Evolutionary conservation across 768 basidiomycete genomes (phyloP), one percentile per base, ranked within the genome.

Genomic region (Crassisporium funariophilum): DNA sequence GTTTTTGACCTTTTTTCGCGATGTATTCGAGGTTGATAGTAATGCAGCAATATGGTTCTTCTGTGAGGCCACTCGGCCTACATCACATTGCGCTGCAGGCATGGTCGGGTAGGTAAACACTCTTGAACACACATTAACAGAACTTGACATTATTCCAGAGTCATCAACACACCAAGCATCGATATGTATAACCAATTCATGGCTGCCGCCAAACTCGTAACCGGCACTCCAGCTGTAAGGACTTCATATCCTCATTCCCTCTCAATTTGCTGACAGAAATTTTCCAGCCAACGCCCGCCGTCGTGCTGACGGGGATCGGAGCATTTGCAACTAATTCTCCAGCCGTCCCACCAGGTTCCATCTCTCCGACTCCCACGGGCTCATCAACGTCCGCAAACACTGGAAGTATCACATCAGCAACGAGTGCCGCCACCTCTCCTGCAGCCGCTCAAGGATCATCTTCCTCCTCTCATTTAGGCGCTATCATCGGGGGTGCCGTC

Each of bases 91-190:
- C 56, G 52, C 54, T 15, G 52, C 66, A 4, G 69, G 69, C 19
- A 73, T 70, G 69, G 73, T 72, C 25, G 72, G 70, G 71, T 71
- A 47, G 51, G 67, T 59, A 6, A 5, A 16, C 13, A 21, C 10
- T 19, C 23, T 24, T 40, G 27, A 25, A 8, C 10, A 35, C 20
- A 6, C 12, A 39, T 34, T 5, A 5, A 15, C 5, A 21, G 11
- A 7, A 17, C 19, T 27, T 20, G 35, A 23, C 37, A 36, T 41
- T 13, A 21, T 20, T 47, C 27, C 38, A 72, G 72, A 4, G 69
- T 50, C 8, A 74, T 74, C 40, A 74, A 74, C 61, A 69, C 38
- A 61, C 67, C 29, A 22, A 60, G 44, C 35, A 58, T 57, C 16
- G 20, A 13, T 5, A 41, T 47, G 39, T 70, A 57, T 38, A 23